These are phyloP conservation scores for Erodium maritimum DNA, from an alignment of 345 rosid species.

Conservation along the genomic window DNA sequence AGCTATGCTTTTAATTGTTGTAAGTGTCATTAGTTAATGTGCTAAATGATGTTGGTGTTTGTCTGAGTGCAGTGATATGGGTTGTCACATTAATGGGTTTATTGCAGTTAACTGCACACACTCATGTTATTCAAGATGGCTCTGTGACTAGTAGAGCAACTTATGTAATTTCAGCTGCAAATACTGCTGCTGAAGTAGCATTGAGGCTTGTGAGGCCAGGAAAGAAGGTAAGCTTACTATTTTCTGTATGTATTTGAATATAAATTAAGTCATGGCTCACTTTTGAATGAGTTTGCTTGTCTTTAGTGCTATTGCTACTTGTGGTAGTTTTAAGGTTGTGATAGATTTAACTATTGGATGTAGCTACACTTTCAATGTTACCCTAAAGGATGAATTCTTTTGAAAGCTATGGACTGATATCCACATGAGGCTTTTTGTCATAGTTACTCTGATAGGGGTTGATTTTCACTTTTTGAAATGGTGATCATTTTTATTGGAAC, in stretches of 20 bases:
- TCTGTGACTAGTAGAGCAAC: constrained; percentile 62
- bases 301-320: no score
- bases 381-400: constrained; percentile 51
- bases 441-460: constrained; percentile 75
- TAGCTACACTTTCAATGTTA: background rate
- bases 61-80: constrained; percentile 74
- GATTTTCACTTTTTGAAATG: background rate
- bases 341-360: no score
- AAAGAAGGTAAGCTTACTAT: constrained; percentile 46
- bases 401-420: constrained; percentile 43
- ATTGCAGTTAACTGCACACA: constrained; percentile 88
- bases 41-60: constrained; percentile 3
- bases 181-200: constrained; percentile 97
- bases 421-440: constrained; percentile 66
- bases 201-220: constrained; percentile 96
- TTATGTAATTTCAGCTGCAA: constrained; percentile 87
- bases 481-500: no score
- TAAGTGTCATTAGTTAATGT: background rate
- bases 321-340: no score
- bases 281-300: no score
- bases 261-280: no score
- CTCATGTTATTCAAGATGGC: constrained; percentile 71
- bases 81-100: constrained; percentile 97
- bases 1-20: no score
- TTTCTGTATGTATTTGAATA: no score